Conservation (phyloP, 176 grass and related monocot genomes). For the Bonia amplexicaulis region DNA sequence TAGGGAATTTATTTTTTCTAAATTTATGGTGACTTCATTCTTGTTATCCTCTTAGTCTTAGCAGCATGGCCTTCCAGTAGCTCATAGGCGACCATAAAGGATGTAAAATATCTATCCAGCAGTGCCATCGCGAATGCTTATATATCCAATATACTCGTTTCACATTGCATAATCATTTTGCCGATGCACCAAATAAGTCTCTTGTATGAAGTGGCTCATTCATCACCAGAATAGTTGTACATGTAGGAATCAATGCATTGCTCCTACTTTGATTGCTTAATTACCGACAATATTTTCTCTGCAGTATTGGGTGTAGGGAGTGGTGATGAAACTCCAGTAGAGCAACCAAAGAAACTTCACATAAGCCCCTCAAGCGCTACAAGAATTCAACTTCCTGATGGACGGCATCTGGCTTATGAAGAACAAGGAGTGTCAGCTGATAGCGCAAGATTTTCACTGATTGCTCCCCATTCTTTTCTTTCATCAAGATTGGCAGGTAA, state of each 20-base stretch:
- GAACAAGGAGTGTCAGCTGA: slow-evolving; percentile 71
- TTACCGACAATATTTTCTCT: slow-evolving; percentile 23
- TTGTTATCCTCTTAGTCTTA: background rate
- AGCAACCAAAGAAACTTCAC: slow-evolving; percentile 65
- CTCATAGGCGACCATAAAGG: background rate
- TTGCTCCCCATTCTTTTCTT: slow-evolving; percentile 91
- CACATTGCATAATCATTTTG: slow-evolving; percentile 1
- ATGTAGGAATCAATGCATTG: background rate
- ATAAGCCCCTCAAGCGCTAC: slow-evolving; percentile 74
- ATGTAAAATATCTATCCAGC: background rate
- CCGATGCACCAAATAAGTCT: background rate
- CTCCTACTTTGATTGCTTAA: slow-evolving; percentile 10
- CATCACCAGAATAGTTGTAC: background rate
- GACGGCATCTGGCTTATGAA: slow-evolving; percentile 69
- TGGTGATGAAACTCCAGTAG: slow-evolving; percentile 36
- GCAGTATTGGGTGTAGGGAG: slow-evolving; percentile 68
- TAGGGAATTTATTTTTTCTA: background rate
- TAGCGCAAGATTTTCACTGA: slow-evolving; percentile 75
- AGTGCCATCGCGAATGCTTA: background rate
- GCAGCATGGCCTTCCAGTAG: background rate
- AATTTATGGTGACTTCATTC: background rate
- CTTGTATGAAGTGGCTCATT: background rate
- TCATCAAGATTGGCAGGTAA: slow-evolving; percentile 87
- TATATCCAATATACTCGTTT: background rate
- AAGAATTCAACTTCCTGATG: slow-evolving; percentile 85